phyloP scores from a whole-genome alignment of 2,329 filamentous ascomycete species.

The Cercospora canescens region DNA sequence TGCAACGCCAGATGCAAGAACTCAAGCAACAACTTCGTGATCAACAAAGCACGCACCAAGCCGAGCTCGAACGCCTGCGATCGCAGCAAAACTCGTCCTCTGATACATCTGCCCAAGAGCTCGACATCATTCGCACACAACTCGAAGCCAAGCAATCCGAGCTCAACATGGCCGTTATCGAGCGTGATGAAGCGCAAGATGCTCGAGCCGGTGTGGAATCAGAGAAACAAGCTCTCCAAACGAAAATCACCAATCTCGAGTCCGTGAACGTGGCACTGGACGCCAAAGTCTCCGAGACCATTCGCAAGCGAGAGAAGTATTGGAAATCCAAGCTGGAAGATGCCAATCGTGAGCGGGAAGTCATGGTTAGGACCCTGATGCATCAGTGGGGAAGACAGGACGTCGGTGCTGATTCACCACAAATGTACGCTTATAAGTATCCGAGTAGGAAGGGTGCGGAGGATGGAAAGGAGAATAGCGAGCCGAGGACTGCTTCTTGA shows the following conservation, averaged over 20 bases:
- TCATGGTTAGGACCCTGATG: slow-evolving; percentile 58
- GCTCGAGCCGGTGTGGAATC: slow-evolving; percentile 11
- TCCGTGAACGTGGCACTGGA: slow-evolving; percentile 29
- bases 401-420: slow-evolving; percentile 33
- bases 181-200: slow-evolving; percentile 31
- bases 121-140: slow-evolving; percentile 21
- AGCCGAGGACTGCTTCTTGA: slow-evolving; percentile 8
- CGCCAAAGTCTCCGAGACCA: slow-evolving; percentile 22
- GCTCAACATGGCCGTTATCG: slow-evolving; percentile 30
- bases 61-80: slow-evolving; percentile 23
- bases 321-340: slow-evolving; percentile 28
- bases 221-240: slow-evolving; percentile 7
- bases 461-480: slow-evolving; percentile 15
- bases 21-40: slow-evolving; percentile 27
- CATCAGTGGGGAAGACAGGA: slow-evolving; percentile 75
- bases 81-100: slow-evolving; percentile 15
- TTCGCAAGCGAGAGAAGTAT: slow-evolving; percentile 27
- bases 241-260: slow-evolving; percentile 19
- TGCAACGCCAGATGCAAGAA: slow-evolving; percentile 28
- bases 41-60: slow-evolving; percentile 24
- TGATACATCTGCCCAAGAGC: slow-evolving; percentile 18
- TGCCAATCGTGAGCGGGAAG: slow-evolving; percentile 33
- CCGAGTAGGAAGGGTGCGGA: neutral
- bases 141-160: slow-evolving; percentile 26
- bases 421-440: slow-evolving; percentile 38